Percentiles rank a stretch among this genome's conserved stretches.
Conservation (phyloP, 2,329 filamentous ascomycete genomes). For the Phialemoniopsis sp. region DNA sequence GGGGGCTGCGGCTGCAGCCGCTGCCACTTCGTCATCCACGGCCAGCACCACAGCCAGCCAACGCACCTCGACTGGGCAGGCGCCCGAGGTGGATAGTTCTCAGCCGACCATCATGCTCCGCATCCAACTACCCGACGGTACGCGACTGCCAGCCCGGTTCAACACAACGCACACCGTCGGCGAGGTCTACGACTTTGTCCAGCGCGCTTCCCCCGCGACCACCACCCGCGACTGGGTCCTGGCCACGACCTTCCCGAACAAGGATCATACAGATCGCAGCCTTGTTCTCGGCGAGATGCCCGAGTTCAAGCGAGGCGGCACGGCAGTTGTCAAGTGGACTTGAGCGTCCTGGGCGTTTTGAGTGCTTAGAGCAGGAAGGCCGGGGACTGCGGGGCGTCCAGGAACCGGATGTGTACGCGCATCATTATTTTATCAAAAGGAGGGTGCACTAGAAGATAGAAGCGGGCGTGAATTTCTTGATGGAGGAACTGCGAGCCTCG, state of each 20-base stretch:
- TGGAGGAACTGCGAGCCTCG: too few relatives aligned
- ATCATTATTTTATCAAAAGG: too few relatives aligned
- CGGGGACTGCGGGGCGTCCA: too few relatives aligned
- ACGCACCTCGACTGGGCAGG: slow-evolving; percentile 9
- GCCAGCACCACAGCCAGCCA: slow-evolving; percentile 4
- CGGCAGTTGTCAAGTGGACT: slow-evolving; percentile 59
- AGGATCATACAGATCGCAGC: slow-evolving; percentile 68
- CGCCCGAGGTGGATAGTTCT: slow-evolving; percentile 53
- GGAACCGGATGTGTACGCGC: too few relatives aligned
- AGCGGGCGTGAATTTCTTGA: too few relatives aligned
- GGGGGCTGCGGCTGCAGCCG: slow-evolving; percentile 27
- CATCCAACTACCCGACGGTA: slow-evolving; percentile 75
- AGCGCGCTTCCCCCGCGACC: slow-evolving; percentile 55
- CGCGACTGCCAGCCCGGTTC: slow-evolving; percentile 73
- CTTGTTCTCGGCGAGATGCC: slow-evolving; percentile 54
- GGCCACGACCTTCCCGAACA: slow-evolving; percentile 79
- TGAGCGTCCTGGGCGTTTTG: slow-evolving; percentile 11
- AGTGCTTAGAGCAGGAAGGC: neutral
- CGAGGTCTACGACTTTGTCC: slow-evolving; percentile 73
- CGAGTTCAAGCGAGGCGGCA: slow-evolving; percentile 64
- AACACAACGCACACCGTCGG: slow-evolving; percentile 75
- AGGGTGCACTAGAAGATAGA: too few relatives aligned
- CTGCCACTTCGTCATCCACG: slow-evolving; percentile 20
- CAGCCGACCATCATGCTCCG: slow-evolving; percentile 68
- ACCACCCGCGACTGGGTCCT: slow-evolving; percentile 64